phyloP scores from a whole-genome alignment of 75 land plant genomes.

The Pinus albicaulis region DNA sequence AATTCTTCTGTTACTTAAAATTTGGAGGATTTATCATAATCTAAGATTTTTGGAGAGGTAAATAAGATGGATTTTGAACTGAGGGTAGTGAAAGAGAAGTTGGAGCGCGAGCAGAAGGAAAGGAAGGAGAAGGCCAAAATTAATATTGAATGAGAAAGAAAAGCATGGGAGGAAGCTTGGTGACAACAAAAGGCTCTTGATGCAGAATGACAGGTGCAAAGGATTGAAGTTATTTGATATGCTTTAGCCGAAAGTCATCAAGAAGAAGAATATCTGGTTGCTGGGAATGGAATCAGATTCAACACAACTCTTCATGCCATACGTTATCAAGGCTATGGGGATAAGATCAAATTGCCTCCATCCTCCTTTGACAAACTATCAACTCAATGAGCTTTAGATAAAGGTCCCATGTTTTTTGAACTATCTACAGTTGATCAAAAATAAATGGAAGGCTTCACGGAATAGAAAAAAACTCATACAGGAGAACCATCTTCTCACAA shows the following conservation, averaged over 20 bases:
- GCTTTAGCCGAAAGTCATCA: slow-evolving; percentile 48
- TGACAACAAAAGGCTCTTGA: too few relatives aligned
- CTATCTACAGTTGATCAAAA: slow-evolving; percentile 15
- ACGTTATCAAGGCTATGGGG: slow-evolving; percentile 58
- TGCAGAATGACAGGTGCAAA: too few relatives aligned
- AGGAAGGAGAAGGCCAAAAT: slow-evolving; percentile 71
- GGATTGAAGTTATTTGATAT: too few relatives aligned
- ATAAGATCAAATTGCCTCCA: slow-evolving; percentile 89
- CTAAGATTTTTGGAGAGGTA: background rate
- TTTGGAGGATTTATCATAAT: too few relatives aligned
- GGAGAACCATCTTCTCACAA: too few relatives aligned
- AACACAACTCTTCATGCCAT: slow-evolving; percentile 48
- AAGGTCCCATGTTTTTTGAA: slow-evolving; percentile 85
- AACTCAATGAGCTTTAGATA: slow-evolving; percentile 81
- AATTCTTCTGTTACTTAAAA: too few relatives aligned
- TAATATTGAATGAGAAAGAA: slow-evolving; percentile 61
- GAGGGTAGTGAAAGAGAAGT: slow-evolving; percentile 79
- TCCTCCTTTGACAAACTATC: slow-evolving; percentile 78
- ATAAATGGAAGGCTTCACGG: too few relatives aligned
- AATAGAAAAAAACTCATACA: too few relatives aligned
- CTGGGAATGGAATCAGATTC: slow-evolving; percentile 68
- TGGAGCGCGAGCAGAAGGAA: slow-evolving; percentile 92
- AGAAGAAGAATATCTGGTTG: slow-evolving; percentile 54
- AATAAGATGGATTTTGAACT: slow-evolving; percentile 86
- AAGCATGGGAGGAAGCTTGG: slow-evolving; percentile 64